These are phyloP conservation scores for Aspergillus indologenus DNA, from an alignment of 495 filamentous ascomycete genomes.

Conservation along the genomic window DNA sequence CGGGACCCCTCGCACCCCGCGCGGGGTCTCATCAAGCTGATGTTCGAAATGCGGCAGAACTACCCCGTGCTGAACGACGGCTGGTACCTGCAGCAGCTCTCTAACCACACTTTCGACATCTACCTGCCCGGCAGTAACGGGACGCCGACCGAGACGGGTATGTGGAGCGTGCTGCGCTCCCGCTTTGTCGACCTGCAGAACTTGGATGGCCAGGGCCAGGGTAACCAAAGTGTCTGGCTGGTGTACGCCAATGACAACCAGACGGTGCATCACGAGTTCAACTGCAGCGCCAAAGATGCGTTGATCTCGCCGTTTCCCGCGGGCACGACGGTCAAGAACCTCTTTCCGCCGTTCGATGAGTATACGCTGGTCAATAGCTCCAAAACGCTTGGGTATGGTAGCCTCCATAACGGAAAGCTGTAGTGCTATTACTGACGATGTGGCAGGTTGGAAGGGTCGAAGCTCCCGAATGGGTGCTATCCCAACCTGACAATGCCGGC, in stretches of 20 bases:
- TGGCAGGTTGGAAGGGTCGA: slow-evolving; percentile 2
- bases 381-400: slow-evolving; percentile 27
- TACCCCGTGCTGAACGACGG: slow-evolving; percentile 63
- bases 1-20: slow-evolving; percentile 64
- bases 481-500: background rate
- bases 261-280: slow-evolving; percentile 53
- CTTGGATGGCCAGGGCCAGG: slow-evolving; percentile 31
- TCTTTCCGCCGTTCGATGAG: slow-evolving; percentile 61
- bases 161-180: slow-evolving; percentile 63
- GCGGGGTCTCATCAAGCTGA: slow-evolving; percentile 61
- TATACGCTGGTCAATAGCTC: slow-evolving; percentile 37
- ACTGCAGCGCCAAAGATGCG: slow-evolving; percentile 48
- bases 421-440: slow-evolving; percentile 35
- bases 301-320: slow-evolving; percentile 56
- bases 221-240: slow-evolving; percentile 61
- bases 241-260: slow-evolving; percentile 59
- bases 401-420: slow-evolving; percentile 4
- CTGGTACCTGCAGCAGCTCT: slow-evolving; percentile 53
- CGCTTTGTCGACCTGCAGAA: slow-evolving; percentile 50
- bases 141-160: slow-evolving; percentile 57
- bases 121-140: slow-evolving; percentile 50
- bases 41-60: slow-evolving; percentile 57
- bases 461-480: background rate
- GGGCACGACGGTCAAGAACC: slow-evolving; percentile 56
- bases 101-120: slow-evolving; percentile 52